Evolutionary conservation across 2,329 filamentous ascomycete species (phyloP).

Genomic region (Fusarium sp.): DNA sequence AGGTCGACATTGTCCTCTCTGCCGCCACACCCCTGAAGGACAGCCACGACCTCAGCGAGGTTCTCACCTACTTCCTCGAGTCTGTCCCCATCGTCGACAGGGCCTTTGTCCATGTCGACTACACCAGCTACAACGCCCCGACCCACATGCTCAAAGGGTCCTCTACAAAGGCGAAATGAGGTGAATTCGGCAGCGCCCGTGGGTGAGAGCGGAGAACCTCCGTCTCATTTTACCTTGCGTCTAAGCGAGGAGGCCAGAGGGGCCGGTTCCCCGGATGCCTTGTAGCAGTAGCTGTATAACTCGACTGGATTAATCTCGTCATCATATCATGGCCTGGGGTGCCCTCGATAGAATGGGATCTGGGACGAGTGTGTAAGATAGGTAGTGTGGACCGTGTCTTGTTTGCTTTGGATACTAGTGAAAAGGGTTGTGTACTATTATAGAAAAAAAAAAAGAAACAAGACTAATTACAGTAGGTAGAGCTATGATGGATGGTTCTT

Average conservation of each 20-base stretch:
- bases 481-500: background rate
- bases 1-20: conserved; percentile 86
- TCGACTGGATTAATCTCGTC: background rate
- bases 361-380: background rate
- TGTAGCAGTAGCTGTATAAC: background rate
- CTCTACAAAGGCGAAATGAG: conserved; percentile 40
- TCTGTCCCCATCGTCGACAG: conserved; percentile 83
- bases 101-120: conserved; percentile 77
- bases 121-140: conserved; percentile 71
- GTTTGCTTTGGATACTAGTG: background rate
- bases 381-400: background rate
- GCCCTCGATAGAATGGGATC: background rate
- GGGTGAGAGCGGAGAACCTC: background rate
- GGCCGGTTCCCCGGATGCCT: background rate
- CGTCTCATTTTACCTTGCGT: background rate
- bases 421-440: conserved; percentile 16
- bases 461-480: conserved; percentile 22
- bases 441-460: conserved; percentile 16
- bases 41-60: conserved; percentile 83
- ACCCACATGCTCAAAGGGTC: conserved; percentile 64
- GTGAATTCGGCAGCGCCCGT: background rate
- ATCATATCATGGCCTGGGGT: background rate
- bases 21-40: conserved; percentile 81
- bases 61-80: conserved; percentile 85
- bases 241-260: background rate